phyloP scores from a whole-genome alignment of 2,329 filamentous ascomycete species.

The Scedosporium dehoogii region DNA sequence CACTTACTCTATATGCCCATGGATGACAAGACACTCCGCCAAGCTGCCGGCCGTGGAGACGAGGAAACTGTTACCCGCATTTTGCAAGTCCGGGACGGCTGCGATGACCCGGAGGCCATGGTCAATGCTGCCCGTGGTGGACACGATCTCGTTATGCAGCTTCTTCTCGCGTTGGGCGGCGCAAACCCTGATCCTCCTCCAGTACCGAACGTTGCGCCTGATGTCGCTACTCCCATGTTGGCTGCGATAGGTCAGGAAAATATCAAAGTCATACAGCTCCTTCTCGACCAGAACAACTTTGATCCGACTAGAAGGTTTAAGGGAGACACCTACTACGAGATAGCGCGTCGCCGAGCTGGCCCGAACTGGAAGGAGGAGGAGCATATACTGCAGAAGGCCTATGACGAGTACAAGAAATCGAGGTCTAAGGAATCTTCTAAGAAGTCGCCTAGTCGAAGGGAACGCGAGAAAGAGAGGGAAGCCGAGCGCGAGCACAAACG shows the following conservation, averaged over 20 bases:
- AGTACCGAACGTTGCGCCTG: constrained; percentile 46
- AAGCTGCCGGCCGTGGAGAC: constrained; percentile 51
- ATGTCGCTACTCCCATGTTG: constrained; percentile 84
- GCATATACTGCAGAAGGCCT: constrained; percentile 66
- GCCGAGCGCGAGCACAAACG: constrained; percentile 32
- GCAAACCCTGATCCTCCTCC: constrained; percentile 61
- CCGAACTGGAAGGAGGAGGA: constrained; percentile 87
- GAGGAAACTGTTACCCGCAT: constrained; percentile 52
- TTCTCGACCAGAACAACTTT: constrained; percentile 68
- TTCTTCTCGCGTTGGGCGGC: constrained; percentile 59
- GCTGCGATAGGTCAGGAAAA: constrained; percentile 88
- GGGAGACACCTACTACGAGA: constrained; percentile 76
- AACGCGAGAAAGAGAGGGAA: constrained; percentile 24
- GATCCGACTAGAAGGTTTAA: constrained; percentile 71
- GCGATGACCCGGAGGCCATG: constrained; percentile 73
- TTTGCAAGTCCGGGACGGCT: constrained; percentile 49
- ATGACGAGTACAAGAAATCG: constrained; percentile 51
- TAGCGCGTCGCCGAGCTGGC: constrained; percentile 72
- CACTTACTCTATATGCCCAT: constrained; percentile 53
- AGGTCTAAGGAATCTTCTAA: constrained; percentile 36
- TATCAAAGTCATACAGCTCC: constrained; percentile 70
- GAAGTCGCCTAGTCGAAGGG: constrained; percentile 39
- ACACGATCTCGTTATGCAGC: constrained; percentile 76
- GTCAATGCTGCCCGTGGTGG: constrained; percentile 88
- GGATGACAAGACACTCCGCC: constrained; percentile 50